phyloP scores from a whole-genome alignment of 148 eudicot genomes.

The Limonium bicolor region DNA sequence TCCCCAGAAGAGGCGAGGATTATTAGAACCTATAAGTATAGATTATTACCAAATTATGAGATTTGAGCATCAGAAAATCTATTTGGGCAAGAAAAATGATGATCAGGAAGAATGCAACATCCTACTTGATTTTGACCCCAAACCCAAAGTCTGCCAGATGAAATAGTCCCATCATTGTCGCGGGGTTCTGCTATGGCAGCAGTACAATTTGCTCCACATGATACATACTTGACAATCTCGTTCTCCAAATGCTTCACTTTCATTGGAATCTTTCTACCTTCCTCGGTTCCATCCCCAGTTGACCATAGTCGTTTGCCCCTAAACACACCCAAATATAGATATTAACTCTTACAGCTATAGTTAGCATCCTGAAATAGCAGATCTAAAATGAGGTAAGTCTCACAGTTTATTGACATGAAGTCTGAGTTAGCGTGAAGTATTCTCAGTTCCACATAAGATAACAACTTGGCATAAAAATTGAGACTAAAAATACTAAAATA shows the following conservation, averaged over 20 bases:
- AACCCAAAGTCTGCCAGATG: slow-evolving; percentile 84
- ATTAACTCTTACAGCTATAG: neutral
- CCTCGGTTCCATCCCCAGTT: slow-evolving; percentile 97
- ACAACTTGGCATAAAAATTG: too few species aligned
- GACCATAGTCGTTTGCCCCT: slow-evolving; percentile 98
- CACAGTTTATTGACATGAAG: too few species aligned
- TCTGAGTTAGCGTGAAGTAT: too few species aligned
- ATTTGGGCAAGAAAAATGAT: neutral
- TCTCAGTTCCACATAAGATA: too few species aligned
- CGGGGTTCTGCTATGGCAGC: slow-evolving; percentile 97
- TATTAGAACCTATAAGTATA: slow-evolving; percentile 38
- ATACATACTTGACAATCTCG: slow-evolving; percentile 72
- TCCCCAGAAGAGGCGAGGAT: slow-evolving; percentile 89
- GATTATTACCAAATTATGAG: neutral
- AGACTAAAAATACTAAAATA: too few species aligned
- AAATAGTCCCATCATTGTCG: slow-evolving; percentile 59
- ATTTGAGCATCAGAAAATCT: neutral
- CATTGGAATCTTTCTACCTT: slow-evolving; percentile 52
- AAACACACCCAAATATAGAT: slow-evolving; percentile 2
- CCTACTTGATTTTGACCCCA: slow-evolving; percentile 99
- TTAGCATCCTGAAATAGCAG: neutral
- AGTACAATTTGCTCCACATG: slow-evolving; percentile 98
- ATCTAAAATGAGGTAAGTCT: too few species aligned
- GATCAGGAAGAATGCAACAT: neutral
- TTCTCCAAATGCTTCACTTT: slow-evolving; percentile 58